phyloP scores from a whole-genome alignment of 768 basidiomycete genomes.

The Cystoderma amianthinum region DNA sequence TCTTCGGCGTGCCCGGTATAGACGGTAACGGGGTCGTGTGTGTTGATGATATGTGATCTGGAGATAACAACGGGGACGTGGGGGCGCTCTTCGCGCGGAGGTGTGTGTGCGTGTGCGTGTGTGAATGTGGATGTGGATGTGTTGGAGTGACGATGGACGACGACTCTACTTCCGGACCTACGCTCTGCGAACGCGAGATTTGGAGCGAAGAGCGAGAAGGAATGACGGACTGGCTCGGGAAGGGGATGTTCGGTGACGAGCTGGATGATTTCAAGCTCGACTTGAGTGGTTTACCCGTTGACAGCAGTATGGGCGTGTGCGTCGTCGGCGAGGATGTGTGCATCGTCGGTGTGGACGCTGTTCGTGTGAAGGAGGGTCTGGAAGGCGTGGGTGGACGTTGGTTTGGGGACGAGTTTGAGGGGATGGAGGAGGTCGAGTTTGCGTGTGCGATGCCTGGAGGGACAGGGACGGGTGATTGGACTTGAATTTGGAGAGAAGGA shows the following conservation, averaged over 20 bases:
- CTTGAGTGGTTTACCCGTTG: conserved; percentile 84
- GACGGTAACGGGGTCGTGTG: conserved; percentile 4
- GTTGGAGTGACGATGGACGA: too few species aligned
- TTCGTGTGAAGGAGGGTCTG: conserved; percentile 26
- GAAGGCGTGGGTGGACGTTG: conserved; percentile 12
- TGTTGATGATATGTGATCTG: too few species aligned
- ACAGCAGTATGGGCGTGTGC: conserved; percentile 44
- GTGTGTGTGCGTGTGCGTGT: conserved; percentile 13
- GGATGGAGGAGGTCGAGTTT: conserved; percentile 6
- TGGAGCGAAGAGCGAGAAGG: conserved; percentile 9
- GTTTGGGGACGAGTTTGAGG: conserved; percentile 24
- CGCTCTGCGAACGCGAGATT: neutral
- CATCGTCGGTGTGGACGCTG: conserved; percentile 28
- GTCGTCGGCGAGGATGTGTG: too few species aligned
- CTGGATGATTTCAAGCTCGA: conserved; percentile 68
- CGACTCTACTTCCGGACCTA: too few species aligned
- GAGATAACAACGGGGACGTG: conserved; percentile 33
- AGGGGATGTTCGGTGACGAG: conserved; percentile 40
- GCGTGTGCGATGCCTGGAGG: conserved; percentile 4
- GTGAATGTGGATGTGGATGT: conserved; percentile 9
- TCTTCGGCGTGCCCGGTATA: conserved; percentile 50
- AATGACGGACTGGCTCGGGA: conserved; percentile 20
- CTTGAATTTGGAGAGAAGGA: conserved; percentile 7
- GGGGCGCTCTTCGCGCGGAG: conserved; percentile 49
- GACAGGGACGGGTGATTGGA: conserved; percentile 10